phyloP scores from a whole-genome alignment of 441 rosid genomes.

The Syzygium syzygioides region DNA sequence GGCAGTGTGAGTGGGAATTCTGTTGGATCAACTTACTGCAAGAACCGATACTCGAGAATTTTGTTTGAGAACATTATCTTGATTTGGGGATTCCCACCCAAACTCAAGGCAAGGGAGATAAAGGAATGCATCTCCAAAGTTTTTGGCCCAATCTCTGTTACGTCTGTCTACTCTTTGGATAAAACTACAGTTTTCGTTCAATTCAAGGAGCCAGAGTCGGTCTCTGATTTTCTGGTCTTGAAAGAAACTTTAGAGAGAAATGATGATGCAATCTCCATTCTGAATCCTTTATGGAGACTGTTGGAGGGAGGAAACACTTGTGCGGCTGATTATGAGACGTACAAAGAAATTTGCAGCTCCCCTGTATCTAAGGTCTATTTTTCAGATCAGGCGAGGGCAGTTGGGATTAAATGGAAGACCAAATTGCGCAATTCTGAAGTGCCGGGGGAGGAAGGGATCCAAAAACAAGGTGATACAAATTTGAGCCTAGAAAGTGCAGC shows the following conservation, averaged over 20 bases:
- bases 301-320: slow-evolving; percentile 66
- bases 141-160: slow-evolving; percentile 52
- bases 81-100: slow-evolving; percentile 70
- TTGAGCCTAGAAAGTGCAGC: slow-evolving; percentile 9
- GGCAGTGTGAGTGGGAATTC: slow-evolving; percentile 37
- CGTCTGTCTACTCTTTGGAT: slow-evolving; percentile 49
- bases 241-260: slow-evolving; percentile 56
- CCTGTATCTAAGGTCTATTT: slow-evolving; percentile 45
- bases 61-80: slow-evolving; percentile 50
- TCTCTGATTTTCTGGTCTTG: slow-evolving; percentile 49
- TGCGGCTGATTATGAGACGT: slow-evolving; percentile 71
- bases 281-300: slow-evolving; percentile 78
- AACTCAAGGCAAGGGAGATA: slow-evolving; percentile 50
- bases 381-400: slow-evolving; percentile 77
- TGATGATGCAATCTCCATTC: slow-evolving; percentile 41
- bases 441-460: slow-evolving; percentile 1
- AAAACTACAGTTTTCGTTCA: slow-evolving; percentile 69
- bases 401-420: slow-evolving; percentile 53
- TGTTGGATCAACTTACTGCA: slow-evolving; percentile 8
- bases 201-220: slow-evolving; percentile 52
- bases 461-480: background rate
- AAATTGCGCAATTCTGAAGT: slow-evolving; percentile 16
- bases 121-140: slow-evolving; percentile 64
- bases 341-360: slow-evolving; percentile 78
- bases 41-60: slow-evolving; percentile 20